Evolutionary conservation across 441 rosid genomes (phyloP), one percentile per base, ranked within the genome.

Genomic region (Manihot esculenta): DNA sequence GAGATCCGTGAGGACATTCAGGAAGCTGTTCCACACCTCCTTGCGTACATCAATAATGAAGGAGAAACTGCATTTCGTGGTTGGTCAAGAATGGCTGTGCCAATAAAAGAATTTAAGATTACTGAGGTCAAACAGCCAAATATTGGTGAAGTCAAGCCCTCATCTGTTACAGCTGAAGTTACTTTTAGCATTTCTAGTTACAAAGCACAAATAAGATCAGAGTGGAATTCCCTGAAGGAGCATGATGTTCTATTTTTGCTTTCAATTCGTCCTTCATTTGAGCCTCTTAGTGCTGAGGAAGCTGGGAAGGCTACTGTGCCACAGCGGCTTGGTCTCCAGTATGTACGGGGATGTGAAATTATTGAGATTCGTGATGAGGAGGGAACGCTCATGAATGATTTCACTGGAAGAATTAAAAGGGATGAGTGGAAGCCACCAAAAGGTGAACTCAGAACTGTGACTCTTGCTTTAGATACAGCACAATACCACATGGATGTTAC

Each of bases 1-100:
- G 98, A 93, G 91, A 95, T 95, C 71, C 99, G 99, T 15, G 99
- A 95, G 84, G 98, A 95, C 82, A 95, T 95, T 78, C 99, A 95
- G 77, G 99, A 93, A 83, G 97, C 99, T 76, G 86, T 91, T 44
- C 99, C 99, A 0, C 98, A 93, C 76, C 97, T 93, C 74, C 96
- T 91, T 78, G 90, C 96, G 1, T 85, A 88, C 81, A 89, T 89
- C 69, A 84, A 95, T 78, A 91, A 83, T 49, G 98, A 93, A 79
- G 99, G 98, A 72, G 93, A 91, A 48, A 75, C 97, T 76, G 91
- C 97, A 69, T 95, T 95, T 61, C 98, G 98, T 78, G 99, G 99
- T 68, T 95, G 98, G 99, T 95, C 99, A 65, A 88, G 99, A 78
- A 95, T 95, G 99, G 99, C 85, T 63, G 97, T 95, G 74, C 98